Conservation (phyloP, 2,329 filamentous ascomycete species). For the Cytospora piceicola region DNA sequence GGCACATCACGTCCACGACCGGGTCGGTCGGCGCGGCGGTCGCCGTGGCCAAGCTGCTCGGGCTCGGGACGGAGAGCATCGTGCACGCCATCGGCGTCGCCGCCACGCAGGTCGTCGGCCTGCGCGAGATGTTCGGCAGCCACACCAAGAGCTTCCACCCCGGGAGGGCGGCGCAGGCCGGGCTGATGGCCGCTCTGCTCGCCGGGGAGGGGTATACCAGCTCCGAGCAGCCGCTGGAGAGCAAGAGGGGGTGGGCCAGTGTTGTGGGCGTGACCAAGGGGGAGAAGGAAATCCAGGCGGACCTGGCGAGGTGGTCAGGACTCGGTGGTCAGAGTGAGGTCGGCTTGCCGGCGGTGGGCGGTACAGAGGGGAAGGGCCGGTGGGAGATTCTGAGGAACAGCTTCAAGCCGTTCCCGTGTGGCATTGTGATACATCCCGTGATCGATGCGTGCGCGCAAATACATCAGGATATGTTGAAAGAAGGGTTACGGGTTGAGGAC, state of each 20-base stretch:
- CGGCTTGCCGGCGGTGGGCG: neutral
- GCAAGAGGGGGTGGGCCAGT: slow-evolving; percentile 57
- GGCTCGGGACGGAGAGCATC: slow-evolving; percentile 44
- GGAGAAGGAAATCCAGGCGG: slow-evolving; percentile 41
- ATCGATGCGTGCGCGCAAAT: slow-evolving; percentile 57
- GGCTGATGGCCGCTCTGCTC: slow-evolving; percentile 45
- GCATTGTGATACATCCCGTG: slow-evolving; percentile 59
- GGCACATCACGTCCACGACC: slow-evolving; percentile 58
- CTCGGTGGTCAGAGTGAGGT: slow-evolving; percentile 18
- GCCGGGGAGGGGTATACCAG: slow-evolving; percentile 54
- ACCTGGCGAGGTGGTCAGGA: slow-evolving; percentile 37
- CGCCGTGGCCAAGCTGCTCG: slow-evolving; percentile 52
- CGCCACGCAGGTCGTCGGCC: slow-evolving; percentile 55
- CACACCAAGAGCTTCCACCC: slow-evolving; percentile 61
- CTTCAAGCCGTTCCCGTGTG: slow-evolving; percentile 62
- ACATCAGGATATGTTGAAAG: slow-evolving; percentile 39
- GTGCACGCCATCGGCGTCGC: slow-evolving; percentile 57
- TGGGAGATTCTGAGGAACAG: slow-evolving; percentile 59
- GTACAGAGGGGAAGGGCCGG: slow-evolving; percentile 31
- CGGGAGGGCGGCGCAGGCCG: slow-evolving; percentile 56
- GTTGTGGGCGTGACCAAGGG: slow-evolving; percentile 51
- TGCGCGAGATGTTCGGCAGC: slow-evolving; percentile 59
- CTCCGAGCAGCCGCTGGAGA: slow-evolving; percentile 52
- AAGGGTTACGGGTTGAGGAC: slow-evolving; percentile 38
- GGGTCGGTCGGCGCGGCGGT: slow-evolving; percentile 58